phyloP scores from a whole-genome alignment of 164 flowering plant genomes.

The Protea cynaroides region DNA sequence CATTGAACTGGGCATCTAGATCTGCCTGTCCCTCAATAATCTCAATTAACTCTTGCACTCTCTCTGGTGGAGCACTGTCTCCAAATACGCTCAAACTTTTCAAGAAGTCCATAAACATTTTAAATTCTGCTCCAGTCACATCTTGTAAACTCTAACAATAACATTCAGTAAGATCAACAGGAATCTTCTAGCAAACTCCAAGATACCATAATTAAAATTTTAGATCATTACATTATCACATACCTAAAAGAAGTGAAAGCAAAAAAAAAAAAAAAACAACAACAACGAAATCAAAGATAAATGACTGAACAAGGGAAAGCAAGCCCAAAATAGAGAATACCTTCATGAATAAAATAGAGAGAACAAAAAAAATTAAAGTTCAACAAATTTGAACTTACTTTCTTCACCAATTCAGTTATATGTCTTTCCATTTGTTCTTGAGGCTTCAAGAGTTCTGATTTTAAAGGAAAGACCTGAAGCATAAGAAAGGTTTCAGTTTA shows the following conservation, averaged over 20 bases:
- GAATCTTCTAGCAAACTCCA: not conserved
- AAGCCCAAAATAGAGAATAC: not conserved
- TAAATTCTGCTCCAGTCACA: constrained; percentile 93
- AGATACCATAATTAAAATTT: not conserved
- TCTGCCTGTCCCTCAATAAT: constrained; percentile 95
- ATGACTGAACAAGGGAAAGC: not conserved
- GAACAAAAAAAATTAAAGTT: not conserved
- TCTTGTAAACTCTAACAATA: constrained; percentile 83
- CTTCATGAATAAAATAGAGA: too few species aligned
- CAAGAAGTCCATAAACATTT: constrained; percentile 92
- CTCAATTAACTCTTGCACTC: constrained; percentile 75
- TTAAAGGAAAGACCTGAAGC: constrained; percentile 82
- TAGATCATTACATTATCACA: too few species aligned
- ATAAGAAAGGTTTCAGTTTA: constrained; percentile 5
- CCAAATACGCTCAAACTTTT: constrained; percentile 86
- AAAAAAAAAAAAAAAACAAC: too few species aligned
- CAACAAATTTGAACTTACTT: constrained; percentile 31
- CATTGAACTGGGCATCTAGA: constrained; percentile 84
- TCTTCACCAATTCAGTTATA: constrained; percentile 86
- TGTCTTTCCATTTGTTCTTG: constrained; percentile 93
- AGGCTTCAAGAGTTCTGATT: constrained; percentile 83
- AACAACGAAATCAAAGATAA: not conserved
- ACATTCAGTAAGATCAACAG: constrained; percentile 5
- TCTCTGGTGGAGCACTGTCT: constrained; percentile 72
- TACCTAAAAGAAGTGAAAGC: too few species aligned